Percentiles rank a stretch among this genome's conserved stretches.
phyloP scores from a whole-genome alignment of 169 alveolate species.

The Cyclospora cayetanensis region DNA sequence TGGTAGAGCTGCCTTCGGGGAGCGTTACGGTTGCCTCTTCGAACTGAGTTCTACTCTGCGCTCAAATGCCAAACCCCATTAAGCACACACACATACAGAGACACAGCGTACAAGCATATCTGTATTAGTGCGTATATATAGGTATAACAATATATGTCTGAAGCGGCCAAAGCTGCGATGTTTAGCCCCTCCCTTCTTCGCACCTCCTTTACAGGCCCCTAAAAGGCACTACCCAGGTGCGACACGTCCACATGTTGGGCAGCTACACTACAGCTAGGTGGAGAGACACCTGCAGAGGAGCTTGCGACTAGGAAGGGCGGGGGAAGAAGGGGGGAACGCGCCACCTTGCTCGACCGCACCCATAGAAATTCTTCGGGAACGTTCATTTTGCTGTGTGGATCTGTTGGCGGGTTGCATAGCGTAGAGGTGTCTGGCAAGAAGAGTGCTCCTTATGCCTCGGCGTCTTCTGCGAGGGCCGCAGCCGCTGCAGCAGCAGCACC shows the following conservation, averaged over 20 bases:
- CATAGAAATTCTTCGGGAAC: not conserved
- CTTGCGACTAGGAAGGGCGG: not conserved
- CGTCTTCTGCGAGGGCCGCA: not conserved
- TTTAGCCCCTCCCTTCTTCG: no score
- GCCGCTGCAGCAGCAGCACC: not conserved
- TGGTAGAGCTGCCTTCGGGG: not conserved
- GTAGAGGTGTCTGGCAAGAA: not conserved
- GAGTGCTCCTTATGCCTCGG: not conserved
- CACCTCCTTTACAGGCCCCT: no score
- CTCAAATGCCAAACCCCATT: not conserved
- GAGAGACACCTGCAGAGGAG: not conserved
- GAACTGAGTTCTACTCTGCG: not conserved
- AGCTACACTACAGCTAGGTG: no score
- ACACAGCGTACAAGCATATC: not conserved
- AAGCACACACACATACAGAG: not conserved
- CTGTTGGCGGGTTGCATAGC: not conserved
- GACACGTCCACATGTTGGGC: no score
- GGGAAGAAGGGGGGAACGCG: not conserved
- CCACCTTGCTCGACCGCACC: not conserved
- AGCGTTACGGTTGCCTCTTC: not conserved
- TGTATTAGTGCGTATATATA: no score
- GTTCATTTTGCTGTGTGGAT: not conserved
- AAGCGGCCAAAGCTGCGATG: no score
- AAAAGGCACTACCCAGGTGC: no score
- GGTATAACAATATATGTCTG: no score